Conservation (phyloP, 2,329 filamentous ascomycete genomes). For the Hypoxylon sp. region DNA sequence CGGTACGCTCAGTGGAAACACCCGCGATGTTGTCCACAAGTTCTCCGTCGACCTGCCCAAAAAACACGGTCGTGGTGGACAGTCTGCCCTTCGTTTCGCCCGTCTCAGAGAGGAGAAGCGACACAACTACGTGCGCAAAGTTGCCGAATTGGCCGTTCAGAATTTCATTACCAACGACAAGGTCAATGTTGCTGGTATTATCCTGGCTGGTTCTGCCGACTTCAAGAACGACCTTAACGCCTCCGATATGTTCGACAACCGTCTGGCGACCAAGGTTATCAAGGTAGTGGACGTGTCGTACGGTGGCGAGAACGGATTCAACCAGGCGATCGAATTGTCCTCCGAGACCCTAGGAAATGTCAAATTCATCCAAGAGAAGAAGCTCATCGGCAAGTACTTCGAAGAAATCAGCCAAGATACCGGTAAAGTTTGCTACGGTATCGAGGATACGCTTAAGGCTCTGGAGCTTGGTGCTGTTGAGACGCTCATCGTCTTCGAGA, state of each 20-base stretch:
- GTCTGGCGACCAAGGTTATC: slow-evolving; percentile 93
- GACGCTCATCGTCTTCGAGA: slow-evolving; percentile 95
- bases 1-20: slow-evolving; percentile 96
- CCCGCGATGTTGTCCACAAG: slow-evolving; percentile 95
- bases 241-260: slow-evolving; percentile 95
- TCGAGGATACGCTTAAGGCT: slow-evolving; percentile 97
- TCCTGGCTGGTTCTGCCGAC: slow-evolving; percentile 95
- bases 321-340: slow-evolving; percentile 96
- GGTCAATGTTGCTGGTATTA: slow-evolving; percentile 94
- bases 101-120: slow-evolving; percentile 99
- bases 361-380: slow-evolving; percentile 99
- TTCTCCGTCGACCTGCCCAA: slow-evolving; percentile 98
- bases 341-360: slow-evolving; percentile 97
- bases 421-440: slow-evolving; percentile 95
- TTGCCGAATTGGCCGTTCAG: slow-evolving; percentile 95
- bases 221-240: slow-evolving; percentile 99
- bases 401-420: slow-evolving; percentile 99
- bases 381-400: slow-evolving; percentile 98
- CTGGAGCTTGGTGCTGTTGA: slow-evolving; percentile 95
- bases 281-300: slow-evolving; percentile 99
- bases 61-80: slow-evolving; percentile 99
- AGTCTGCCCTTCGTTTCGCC: slow-evolving; percentile 98
- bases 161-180: slow-evolving; percentile 99
- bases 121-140: slow-evolving; percentile 99
- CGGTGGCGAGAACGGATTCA: slow-evolving; percentile 99